phyloP scores from a whole-genome alignment of 2,329 filamentous ascomycete genomes.

The Ophiocordyceps camponoti-floridani region DNA sequence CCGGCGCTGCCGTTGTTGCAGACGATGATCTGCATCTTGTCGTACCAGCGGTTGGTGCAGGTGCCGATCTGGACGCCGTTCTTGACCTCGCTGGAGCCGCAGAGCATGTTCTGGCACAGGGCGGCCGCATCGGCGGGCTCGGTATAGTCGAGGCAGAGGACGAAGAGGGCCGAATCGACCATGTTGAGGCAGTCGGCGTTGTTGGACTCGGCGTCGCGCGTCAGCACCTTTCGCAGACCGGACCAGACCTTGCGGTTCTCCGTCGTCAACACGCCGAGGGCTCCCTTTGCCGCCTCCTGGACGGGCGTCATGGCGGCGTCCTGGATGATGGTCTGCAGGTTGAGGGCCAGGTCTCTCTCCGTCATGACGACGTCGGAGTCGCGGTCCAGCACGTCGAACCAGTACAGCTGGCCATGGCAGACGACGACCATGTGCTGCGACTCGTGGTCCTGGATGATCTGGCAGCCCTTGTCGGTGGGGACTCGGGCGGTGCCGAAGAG shows the following conservation, averaged over 20 bases:
- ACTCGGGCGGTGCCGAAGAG: slow-evolving; percentile 90
- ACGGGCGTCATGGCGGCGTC: slow-evolving; percentile 82
- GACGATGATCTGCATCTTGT: slow-evolving; percentile 97
- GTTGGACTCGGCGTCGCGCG: slow-evolving; percentile 71
- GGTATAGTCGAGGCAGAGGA: slow-evolving; percentile 82
- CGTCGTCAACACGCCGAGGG: slow-evolving; percentile 81
- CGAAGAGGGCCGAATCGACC: slow-evolving; percentile 83
- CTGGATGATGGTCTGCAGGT: slow-evolving; percentile 79
- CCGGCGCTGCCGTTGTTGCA: slow-evolving; percentile 97
- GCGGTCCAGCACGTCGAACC: slow-evolving; percentile 93
- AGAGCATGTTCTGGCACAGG: slow-evolving; percentile 97
- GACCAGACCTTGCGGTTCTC: slow-evolving; percentile 97
- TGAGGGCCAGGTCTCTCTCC: slow-evolving; percentile 80
- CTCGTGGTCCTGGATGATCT: slow-evolving; percentile 87
- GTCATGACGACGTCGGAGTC: slow-evolving; percentile 95
- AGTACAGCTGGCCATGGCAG: slow-evolving; percentile 93
- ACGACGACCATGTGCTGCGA: slow-evolving; percentile 87
- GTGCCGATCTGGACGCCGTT: slow-evolving; percentile 92
- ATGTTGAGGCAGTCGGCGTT: slow-evolving; percentile 94
- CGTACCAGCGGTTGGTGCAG: slow-evolving; percentile 97
- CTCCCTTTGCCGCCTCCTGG: slow-evolving; percentile 87
- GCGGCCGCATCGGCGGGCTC: slow-evolving; percentile 66
- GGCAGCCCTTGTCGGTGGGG: slow-evolving; percentile 83
- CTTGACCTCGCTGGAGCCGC: slow-evolving; percentile 80
- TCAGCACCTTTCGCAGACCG: slow-evolving; percentile 71